Evolutionary conservation across 2,329 filamentous ascomycete genomes (phyloP), one percentile per base, ranked within the genome.

Genomic region (Sarocladium kiliense): DNA sequence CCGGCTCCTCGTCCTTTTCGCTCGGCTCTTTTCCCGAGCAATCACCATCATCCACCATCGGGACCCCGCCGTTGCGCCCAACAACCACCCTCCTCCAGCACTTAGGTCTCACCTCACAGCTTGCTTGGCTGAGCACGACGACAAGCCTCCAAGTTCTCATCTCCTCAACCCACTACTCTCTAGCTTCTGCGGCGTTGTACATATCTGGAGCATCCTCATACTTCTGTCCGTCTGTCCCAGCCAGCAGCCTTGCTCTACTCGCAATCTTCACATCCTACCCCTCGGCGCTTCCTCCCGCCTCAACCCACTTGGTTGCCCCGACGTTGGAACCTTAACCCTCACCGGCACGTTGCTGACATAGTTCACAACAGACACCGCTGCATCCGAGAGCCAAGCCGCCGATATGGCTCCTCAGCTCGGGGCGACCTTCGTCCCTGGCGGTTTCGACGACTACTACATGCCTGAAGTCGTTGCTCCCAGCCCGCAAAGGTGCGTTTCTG

Each of bases 371-470:
- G 47, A 51, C 30, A 36, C 26, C 16, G 47, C 30, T 51, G 27
- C 47, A 4, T 12, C 47, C 18, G 27, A 51, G 19, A 36, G 30
- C 30, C 58, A 61, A 59, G 44, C 55, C 23, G 36, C 27, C 57
- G 55, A 60, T 37, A 66, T 66, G 64, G 51, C 61, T 36, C 55
- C 56, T 55, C 66, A 67, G 55, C 30, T 82, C 59, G 77, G 77
- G 64, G 80, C 80, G 59, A 84, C 80, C 47, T 84, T 83, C 65
- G 78, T 81, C 56, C 80, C 80, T 32, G 78, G 80, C 58, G 80
- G 78, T 55, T 73, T 75, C 56, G 80, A 84, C 66, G 80, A 84
- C 66, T 84, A 80, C 64, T 82, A 79, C 65, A 79, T 83, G 78
- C 80, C 80, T 58, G 79, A 83, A 65, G 80, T 84, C 59, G 68